A percentile compares a stretch with the other conserved stretches of the same genome.
Evolutionary conservation across 352 stramenopile species (phyloP).

Genomic region (Globisporangium radiosum): DNA sequence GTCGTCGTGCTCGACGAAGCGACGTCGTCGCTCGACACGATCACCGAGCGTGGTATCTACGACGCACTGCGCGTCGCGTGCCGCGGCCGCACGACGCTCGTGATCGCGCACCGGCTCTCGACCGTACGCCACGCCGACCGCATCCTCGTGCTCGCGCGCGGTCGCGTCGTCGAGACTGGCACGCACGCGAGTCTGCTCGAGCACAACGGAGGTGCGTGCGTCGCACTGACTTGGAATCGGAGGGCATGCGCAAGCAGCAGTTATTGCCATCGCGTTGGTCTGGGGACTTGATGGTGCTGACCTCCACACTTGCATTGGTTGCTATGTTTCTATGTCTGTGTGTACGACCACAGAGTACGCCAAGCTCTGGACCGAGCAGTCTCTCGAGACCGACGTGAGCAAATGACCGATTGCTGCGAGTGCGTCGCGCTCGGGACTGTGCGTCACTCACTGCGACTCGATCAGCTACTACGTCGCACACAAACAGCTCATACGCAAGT

Average conservation of each 20-base stretch:
- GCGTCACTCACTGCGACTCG: neutral
- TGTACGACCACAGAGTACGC: conserved; percentile 20
- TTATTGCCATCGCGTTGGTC: neutral
- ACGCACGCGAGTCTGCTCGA: conserved; percentile 35
- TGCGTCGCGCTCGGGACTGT: neutral
- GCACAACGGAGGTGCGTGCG: conserved; percentile 29
- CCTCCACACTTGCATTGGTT: neutral
- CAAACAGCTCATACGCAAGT: no score
- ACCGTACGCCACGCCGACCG: conserved; percentile 66
- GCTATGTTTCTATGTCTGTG: conserved; percentile 2
- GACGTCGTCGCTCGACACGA: conserved; percentile 69
- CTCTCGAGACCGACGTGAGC: conserved; percentile 16
- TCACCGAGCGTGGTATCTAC: conserved; percentile 69
- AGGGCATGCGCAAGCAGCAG: no score
- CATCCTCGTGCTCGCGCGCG: conserved; percentile 58
- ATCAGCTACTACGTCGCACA: no score
- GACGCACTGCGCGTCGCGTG: conserved; percentile 44
- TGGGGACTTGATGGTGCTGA: neutral
- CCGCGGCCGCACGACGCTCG: conserved; percentile 57
- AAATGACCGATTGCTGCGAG: neutral
- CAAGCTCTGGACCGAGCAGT: conserved; percentile 36
- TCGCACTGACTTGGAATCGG: no score
- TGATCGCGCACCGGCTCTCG: conserved; percentile 80
- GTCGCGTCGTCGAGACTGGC: conserved; percentile 41
- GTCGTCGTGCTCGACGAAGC: conserved; percentile 79